Evolutionary conservation across 1,284 basidiomycete genomes (phyloP).

Genomic region (Coniferiporia sulphurascens): DNA sequence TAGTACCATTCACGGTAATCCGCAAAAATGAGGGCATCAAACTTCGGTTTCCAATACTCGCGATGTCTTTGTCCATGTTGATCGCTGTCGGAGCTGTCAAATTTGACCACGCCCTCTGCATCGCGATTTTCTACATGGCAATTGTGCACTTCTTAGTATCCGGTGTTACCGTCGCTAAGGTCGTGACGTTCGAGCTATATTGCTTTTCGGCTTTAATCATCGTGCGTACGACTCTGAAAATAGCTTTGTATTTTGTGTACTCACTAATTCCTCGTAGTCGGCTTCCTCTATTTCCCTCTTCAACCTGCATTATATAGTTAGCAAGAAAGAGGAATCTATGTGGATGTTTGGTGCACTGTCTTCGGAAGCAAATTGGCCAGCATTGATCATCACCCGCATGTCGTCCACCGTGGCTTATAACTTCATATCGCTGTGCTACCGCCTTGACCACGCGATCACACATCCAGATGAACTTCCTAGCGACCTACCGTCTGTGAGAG

Average conservation of each 20-base stretch:
- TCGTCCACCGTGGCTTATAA: neutral
- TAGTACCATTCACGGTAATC: constrained; percentile 4
- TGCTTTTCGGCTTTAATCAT: no score
- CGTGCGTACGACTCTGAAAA: no score
- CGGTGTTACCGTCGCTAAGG: neutral
- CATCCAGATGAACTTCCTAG: constrained; percentile 2
- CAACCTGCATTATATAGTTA: no score
- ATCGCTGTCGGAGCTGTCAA: neutral
- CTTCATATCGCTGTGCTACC: constrained; percentile 3
- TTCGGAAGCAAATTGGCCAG: neutral
- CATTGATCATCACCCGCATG: neutral
- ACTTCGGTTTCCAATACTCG: neutral
- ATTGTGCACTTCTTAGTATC: constrained; percentile 6
- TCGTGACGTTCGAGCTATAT: neutral
- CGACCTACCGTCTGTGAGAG: neutral
- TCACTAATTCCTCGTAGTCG: no score
- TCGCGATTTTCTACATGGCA: constrained; percentile 2
- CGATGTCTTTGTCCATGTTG: neutral
- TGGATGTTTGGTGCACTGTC: neutral
- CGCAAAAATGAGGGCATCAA: neutral
- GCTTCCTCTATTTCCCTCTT: no score
- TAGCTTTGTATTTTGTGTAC: no score
- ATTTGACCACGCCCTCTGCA: neutral
- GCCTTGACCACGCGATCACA: constrained; percentile 6
- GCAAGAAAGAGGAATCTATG: neutral